Base-by-base conservation (phyloP, 176 grass and related monocot species). In the Otatea glauca region DNA sequence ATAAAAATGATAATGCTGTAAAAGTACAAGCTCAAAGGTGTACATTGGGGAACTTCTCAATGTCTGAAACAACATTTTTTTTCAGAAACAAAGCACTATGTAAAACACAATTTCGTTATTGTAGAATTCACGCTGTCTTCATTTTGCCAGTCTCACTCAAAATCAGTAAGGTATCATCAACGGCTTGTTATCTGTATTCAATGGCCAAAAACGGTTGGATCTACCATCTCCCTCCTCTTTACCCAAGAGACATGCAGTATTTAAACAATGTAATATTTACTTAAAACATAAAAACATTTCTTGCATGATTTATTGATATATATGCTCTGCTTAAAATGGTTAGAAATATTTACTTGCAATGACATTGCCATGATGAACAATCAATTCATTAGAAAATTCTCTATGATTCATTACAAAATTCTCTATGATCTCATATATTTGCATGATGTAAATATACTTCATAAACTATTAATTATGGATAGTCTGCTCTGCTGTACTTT, bases 281-380 rank as follows among this genome's bases (percentile, higher is more conserved):
- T 58, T 17, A 16, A 41, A 74, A 50, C 59, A 71, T 60, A 1
- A 64, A 42, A 35, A 60, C 17, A 79, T 21, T 53, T 43, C 9
- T 27, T 83, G 58, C 21, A 53, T 49, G 14, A 64, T 65, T 10
- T 74, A 74, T 55, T 18, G 43, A 68, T 54, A 51, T 47, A 79
- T 64, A 79, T 68, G 32, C 45, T 78, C 32, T 16, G 24, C 54
- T 83, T 65, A 21, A 62, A 65, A 76, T 32, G 2, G 5, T 76
- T 54, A 76, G 43, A 13, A 14, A 51, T 75, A 68, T 81, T 81
- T 53, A 23, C 34, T 80, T 84, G 53, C 21, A 62, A 51, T 48
- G 41, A 1, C 24, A 78, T 71, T 71, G 9, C 56, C 14, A 77
- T 4, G 17, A 66, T 24, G 48, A 60, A 27, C 0, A 61, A 37